phyloP scores from a whole-genome alignment of 805 yeast species.

The Ogataea parapolymorpha region DNA sequence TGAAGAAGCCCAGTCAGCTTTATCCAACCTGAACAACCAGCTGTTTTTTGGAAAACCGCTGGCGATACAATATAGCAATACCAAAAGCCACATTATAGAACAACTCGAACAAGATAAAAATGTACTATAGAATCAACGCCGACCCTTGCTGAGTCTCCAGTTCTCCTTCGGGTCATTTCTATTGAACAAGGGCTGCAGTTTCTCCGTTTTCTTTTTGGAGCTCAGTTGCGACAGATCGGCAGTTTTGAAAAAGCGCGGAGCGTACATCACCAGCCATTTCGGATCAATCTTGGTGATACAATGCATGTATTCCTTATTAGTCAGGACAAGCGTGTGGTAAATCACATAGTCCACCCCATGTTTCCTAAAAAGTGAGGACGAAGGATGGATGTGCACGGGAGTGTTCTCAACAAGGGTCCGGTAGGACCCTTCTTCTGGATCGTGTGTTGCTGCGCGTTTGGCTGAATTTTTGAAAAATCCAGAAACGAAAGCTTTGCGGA shows the following conservation, averaged over 20 bases:
- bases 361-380: slow-evolving; percentile 61
- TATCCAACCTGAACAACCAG: slow-evolving; percentile 44
- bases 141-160: slow-evolving; percentile 67
- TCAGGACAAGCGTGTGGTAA: slow-evolving; percentile 76
- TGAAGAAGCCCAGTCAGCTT: slow-evolving; percentile 50
- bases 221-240: slow-evolving; percentile 50
- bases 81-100: slow-evolving; percentile 29
- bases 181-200: slow-evolving; percentile 71
- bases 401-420: slow-evolving; percentile 63
- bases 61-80: slow-evolving; percentile 41
- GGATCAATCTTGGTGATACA: slow-evolving; percentile 82
- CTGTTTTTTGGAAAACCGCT: slow-evolving; percentile 52
- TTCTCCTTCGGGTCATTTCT: slow-evolving; percentile 57
- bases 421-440: slow-evolving; percentile 45
- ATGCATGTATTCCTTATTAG: slow-evolving; percentile 89
- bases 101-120: slow-evolving; percentile 9
- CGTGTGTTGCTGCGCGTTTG: slow-evolving; percentile 48
- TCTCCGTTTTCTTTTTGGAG: slow-evolving; percentile 53
- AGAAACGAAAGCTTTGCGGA: slow-evolving; percentile 60
- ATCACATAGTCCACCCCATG: slow-evolving; percentile 68
- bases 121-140: slow-evolving; percentile 17
- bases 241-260: slow-evolving; percentile 70
- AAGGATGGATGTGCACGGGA: slow-evolving; percentile 82
- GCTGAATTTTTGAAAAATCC: slow-evolving; percentile 70
- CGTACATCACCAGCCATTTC: slow-evolving; percentile 66